Percentiles rank a stretch among this genome's conserved stretches.
Conservation (phyloP, 768 basidiomycete species). For the Gelatoporia subvermispora region DNA sequence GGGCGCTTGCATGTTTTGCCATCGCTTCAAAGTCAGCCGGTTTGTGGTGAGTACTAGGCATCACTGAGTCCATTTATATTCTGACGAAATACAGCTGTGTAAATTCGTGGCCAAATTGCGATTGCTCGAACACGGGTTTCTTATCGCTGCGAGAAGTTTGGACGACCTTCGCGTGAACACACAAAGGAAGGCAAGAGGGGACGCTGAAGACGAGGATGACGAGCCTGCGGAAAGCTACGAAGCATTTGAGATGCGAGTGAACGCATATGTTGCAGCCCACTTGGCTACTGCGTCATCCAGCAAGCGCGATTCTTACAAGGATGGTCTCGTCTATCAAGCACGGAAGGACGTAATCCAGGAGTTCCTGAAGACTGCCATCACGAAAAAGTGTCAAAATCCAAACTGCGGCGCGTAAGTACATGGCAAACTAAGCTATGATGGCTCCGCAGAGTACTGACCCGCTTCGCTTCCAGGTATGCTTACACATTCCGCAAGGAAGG, state of each 20-base stretch:
- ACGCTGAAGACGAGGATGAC: constrained; percentile 39
- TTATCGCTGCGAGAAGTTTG: constrained; percentile 74
- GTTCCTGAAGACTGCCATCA: constrained; percentile 65
- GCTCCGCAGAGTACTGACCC: constrained; percentile 2
- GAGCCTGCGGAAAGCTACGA: constrained; percentile 54
- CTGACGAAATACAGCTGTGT: constrained; percentile 46
- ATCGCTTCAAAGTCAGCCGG: constrained; percentile 78
- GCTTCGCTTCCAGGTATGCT: constrained; percentile 43
- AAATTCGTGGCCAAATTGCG: constrained; percentile 86
- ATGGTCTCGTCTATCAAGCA: constrained; percentile 79
- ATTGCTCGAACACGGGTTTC: constrained; percentile 83
- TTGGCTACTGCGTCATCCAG: constrained; percentile 39
- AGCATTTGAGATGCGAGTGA: constrained; percentile 58
- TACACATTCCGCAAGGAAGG: constrained; percentile 95
- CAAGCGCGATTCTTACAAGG: constrained; percentile 84
- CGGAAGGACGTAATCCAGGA: constrained; percentile 79
- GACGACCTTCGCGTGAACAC: constrained; percentile 56
- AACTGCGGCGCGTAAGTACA: constrained; percentile 68
- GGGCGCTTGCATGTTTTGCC: constrained; percentile 90
- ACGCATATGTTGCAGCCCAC: constrained; percentile 59
- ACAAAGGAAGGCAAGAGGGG: constrained; percentile 27
- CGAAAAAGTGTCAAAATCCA: constrained; percentile 70
- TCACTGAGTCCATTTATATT: neutral
- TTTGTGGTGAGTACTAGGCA: constrained; percentile 48
- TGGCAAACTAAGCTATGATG: constrained; percentile 2